phyloP scores from a whole-genome alignment of 169 alveolate species.

The Plasmodium fragile region DNA sequence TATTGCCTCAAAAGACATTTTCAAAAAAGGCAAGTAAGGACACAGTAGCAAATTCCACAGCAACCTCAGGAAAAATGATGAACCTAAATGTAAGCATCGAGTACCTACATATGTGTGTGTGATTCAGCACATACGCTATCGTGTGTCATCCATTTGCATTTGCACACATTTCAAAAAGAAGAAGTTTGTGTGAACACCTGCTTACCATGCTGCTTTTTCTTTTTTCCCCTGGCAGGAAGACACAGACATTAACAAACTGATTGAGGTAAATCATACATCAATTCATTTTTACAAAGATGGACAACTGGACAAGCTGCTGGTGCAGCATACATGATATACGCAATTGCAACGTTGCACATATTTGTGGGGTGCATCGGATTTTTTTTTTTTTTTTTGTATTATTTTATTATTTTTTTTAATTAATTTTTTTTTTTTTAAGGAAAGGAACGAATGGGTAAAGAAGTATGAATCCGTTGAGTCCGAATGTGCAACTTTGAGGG shows the following conservation, averaged over 20 bases:
- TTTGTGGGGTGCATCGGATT: neutral
- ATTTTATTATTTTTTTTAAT: neutral
- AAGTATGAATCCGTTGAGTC: constrained; percentile 29
- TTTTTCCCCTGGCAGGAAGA: constrained; percentile 26
- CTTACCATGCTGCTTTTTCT: neutral
- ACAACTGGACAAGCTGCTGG: neutral
- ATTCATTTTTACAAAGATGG: neutral
- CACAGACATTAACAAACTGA: constrained; percentile 14
- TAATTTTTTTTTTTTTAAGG: neutral
- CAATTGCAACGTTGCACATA: neutral
- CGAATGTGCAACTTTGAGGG: constrained; percentile 13
- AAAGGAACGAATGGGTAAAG: constrained; percentile 62
- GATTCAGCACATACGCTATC: neutral
- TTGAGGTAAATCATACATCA: constrained; percentile 14
- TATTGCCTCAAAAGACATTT: neutral
- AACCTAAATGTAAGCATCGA: neutral
- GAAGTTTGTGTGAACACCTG: neutral
- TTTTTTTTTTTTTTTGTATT: neutral
- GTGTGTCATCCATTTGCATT: neutral
- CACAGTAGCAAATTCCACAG: neutral
- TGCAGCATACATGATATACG: neutral
- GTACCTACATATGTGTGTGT: neutral
- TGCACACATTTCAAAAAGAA: neutral
- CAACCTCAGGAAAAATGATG: neutral
- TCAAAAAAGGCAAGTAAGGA: neutral